Evolutionary conservation across 1,284 basidiomycete genomes (phyloP), one percentile per base, ranked within the genome.

Genomic region (Ustilago hordei): DNA sequence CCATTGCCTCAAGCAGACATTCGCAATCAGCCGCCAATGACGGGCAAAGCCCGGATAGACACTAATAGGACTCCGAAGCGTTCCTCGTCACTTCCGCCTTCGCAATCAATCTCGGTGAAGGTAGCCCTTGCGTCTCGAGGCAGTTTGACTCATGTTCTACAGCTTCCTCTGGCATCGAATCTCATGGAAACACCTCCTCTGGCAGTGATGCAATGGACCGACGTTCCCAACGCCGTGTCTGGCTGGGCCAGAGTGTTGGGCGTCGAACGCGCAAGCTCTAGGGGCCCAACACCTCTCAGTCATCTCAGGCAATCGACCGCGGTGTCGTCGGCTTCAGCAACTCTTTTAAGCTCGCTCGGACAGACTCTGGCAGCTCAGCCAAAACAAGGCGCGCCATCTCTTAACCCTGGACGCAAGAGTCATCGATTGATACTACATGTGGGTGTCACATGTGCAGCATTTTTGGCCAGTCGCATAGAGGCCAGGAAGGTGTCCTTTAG

Each of bases 181-280:
- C 19, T 76, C 39, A 67, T 66, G 7, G 55, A 58, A 13, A 38
- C 66, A 6, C 23, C 43, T n/a, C 77, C 77, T 19, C 48, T 79
- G 28, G 73, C 63, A 3, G 69, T 74, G 11, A 56, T 79, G 57
- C 74, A 79, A 59, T 79, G 77, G 77, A 72, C 68, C 12, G 69
- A 72, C 54, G 72, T 69, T 13, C 77, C 77, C 19, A 76, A 73
- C n/a, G 65, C 77, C 2, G 77, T 79, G 15, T 73, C 74, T 6
- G 77, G 77, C 23, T 76, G 74, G 73, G 69, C 74, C 3, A 52
- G 77, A 17, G 70, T 79, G 54, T 54, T 79, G 2, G 77, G 77
- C 28, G 60, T 79, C 39, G 77, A 79, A 47, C 65, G 77, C 3
- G 69, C 67, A 12, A 56, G 38, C 34, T 68, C 65, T 28, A 61